These are phyloP conservation scores for Leccinum brunneo-olivaceum DNA, from an alignment of 1,284 basidiomycete species.

Conservation along the genomic window DNA sequence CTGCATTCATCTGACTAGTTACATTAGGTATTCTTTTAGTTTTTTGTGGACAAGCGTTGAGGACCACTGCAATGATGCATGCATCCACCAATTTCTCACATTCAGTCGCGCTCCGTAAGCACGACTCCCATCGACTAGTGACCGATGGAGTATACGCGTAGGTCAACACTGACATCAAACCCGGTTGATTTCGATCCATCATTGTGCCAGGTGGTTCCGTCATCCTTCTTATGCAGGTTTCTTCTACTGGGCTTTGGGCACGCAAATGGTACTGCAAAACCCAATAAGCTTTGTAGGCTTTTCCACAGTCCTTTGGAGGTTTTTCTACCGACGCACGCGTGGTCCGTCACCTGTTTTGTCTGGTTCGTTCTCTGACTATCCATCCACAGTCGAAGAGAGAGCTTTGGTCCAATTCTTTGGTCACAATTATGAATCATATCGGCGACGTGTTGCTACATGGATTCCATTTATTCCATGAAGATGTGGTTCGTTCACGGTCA, in stretches of 20 bases:
- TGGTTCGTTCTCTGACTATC: conserved; percentile 6
- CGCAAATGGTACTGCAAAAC: conserved; percentile 91
- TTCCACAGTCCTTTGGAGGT: conserved; percentile 66
- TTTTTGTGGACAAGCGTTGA: conserved; percentile 68
- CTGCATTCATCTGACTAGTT: conserved; percentile 1
- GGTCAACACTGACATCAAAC: conserved; percentile 24
- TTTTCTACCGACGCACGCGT: conserved; percentile 80
- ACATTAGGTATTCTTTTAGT: conserved; percentile 57
- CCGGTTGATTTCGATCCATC: conserved; percentile 1
- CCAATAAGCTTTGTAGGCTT: conserved; percentile 68
- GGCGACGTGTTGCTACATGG: conserved; percentile 59
- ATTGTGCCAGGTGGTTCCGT: conserved; percentile 63
- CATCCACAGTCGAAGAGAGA: conserved; percentile 60
- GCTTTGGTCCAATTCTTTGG: conserved; percentile 79
- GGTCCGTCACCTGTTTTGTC: conserved; percentile 43
- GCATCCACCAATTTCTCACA: conserved; percentile 93
- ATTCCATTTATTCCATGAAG: conserved; percentile 64
- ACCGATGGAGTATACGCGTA: conserved; percentile 83
- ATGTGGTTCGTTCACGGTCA: conserved; percentile 9
- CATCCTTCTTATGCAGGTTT: conserved; percentile 98
- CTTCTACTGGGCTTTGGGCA: conserved; percentile 96
- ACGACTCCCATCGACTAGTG: conserved; percentile 71
- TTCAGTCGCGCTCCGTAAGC: conserved; percentile 70
- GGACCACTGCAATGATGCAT: conserved; percentile 93
- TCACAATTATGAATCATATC: conserved; percentile 67